Evolutionary conservation across 2,329 filamentous ascomycete species (phyloP).

Genomic region (Xylariales sp.): DNA sequence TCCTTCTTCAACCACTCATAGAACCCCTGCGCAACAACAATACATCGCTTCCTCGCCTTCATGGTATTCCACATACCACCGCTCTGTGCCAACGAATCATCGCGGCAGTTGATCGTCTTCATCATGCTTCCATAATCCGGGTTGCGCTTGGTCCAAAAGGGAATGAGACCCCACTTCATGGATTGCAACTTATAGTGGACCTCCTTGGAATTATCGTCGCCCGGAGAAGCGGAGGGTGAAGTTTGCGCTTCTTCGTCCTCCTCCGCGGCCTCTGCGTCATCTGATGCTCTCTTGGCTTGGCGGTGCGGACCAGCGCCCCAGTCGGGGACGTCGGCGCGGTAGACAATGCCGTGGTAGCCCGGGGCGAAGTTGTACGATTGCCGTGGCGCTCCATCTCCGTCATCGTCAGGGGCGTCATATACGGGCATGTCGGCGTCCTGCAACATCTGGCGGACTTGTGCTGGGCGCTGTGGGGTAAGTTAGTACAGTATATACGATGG

Average conservation of each 20-base stretch:
- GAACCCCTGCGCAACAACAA: conserved; percentile 87
- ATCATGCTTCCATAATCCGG: conserved; percentile 73
- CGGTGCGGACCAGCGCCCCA: conserved; percentile 44
- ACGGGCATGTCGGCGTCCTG: conserved; percentile 70
- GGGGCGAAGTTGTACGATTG: conserved; percentile 93
- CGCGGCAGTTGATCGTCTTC: conserved; percentile 92
- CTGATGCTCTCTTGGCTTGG: conserved; percentile 10
- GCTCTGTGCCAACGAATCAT: conserved; percentile 73
- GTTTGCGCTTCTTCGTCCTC: neutral
- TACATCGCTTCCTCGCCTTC: conserved; percentile 83
- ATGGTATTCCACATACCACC: conserved; percentile 88
- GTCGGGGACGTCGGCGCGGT: conserved; percentile 68
- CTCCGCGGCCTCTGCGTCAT: conserved; percentile 15
- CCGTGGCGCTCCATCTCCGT: conserved; percentile 51
- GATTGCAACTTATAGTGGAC: conserved; percentile 76
- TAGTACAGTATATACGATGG: neutral
- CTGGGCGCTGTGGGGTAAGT: conserved; percentile 56
- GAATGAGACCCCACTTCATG: conserved; percentile 95
- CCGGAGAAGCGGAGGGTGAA: conserved; percentile 13
- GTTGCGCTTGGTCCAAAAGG: conserved; percentile 85
- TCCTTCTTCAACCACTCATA: conserved; percentile 90
- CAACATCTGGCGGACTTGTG: conserved; percentile 69
- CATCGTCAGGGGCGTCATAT: conserved; percentile 66
- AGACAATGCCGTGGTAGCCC: conserved; percentile 78
- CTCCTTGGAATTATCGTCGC: conserved; percentile 20